Conservation (phyloP, 2,329 filamentous ascomycete species). For the Trichophyton verrucosum region DNA sequence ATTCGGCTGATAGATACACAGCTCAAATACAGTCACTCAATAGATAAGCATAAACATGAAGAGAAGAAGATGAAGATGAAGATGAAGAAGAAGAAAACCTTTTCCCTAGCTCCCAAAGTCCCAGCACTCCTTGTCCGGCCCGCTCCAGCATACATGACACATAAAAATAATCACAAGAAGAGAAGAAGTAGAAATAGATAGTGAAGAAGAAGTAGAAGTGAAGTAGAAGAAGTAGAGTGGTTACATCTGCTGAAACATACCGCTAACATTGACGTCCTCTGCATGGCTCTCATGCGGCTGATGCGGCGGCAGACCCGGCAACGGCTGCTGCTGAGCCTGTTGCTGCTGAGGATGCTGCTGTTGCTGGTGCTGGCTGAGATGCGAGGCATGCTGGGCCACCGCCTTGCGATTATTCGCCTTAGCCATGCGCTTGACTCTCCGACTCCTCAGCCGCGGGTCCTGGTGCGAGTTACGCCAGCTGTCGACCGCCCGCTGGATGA, state of each 20-base stretch:
- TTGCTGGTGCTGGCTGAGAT: conserved; percentile 51
- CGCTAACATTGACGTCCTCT: conserved; percentile 61
- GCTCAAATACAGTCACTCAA: conserved; percentile 1
- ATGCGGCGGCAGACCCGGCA: conserved; percentile 45
- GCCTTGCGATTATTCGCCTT: conserved; percentile 86
- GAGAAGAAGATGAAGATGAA: too few relatives aligned
- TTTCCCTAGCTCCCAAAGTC: neutral
- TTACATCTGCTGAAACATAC: conserved; percentile 98
- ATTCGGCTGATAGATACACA: conserved; percentile 11
- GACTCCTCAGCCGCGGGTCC: conserved; percentile 78
- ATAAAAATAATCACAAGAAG: conserved; percentile 12
- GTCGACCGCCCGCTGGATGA: conserved; percentile 94
- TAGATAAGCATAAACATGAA: too few relatives aligned
- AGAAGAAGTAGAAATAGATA: conserved; percentile 4
- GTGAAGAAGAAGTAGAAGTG: conserved; percentile 18
- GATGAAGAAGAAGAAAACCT: too few relatives aligned
- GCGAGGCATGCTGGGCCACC: conserved; percentile 47
- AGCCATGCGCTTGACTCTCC: conserved; percentile 85
- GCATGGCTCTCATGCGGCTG: conserved; percentile 68
- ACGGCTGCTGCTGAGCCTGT: conserved; percentile 5
- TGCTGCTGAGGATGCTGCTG: neutral
- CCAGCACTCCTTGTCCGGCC: neutral
- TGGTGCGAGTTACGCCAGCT: conserved; percentile 99
- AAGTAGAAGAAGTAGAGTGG: conserved; percentile 15
- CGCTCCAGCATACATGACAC: conserved; percentile 15